Conservation (phyloP, 2,329 filamentous ascomycete genomes). For the Pseudodiploospora longispora region DNA sequence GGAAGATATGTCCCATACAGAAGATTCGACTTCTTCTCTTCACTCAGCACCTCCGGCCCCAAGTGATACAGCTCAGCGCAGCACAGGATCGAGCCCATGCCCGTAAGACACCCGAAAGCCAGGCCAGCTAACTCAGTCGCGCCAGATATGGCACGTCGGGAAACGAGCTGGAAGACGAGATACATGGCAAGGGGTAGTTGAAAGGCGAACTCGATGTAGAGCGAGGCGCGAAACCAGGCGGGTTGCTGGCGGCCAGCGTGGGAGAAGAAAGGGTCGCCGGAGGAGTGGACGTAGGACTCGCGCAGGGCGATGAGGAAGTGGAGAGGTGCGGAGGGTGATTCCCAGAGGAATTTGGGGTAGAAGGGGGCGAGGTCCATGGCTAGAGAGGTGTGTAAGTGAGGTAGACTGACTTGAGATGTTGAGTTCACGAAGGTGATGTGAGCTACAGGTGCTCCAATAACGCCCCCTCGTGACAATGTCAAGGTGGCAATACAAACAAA, state of each 20-base stretch:
- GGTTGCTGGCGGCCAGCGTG: conserved; percentile 22
- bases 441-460: too few relatives aligned
- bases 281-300: conserved; percentile 36
- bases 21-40: conserved; percentile 36
- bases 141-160: conserved; percentile 26
- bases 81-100: conserved; percentile 43
- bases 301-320: conserved; percentile 39
- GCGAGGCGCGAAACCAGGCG: conserved; percentile 44
- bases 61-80: conserved; percentile 42
- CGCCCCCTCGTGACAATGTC: too few relatives aligned
- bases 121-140: conserved; percentile 41
- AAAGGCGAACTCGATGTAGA: conserved; percentile 41
- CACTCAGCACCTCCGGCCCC: conserved; percentile 36
- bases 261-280: conserved; percentile 47
- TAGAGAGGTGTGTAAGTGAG: conserved; percentile 15
- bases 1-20: conserved; percentile 43
- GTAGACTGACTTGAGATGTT: background rate
- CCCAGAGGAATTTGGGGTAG: conserved; percentile 41
- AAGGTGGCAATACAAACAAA: background rate
- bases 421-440: too few relatives aligned
- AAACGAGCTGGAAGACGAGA: conserved; percentile 33
- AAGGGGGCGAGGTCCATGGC: conserved; percentile 46
- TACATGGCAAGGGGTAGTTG: conserved; percentile 44
- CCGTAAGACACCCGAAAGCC: conserved; percentile 43
- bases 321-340: conserved; percentile 33